Percentiles rank a stretch among this genome's conserved stretches.
phyloP scores from a whole-genome alignment of 306 rosid species.

The Cucumis cinereus region DNA sequence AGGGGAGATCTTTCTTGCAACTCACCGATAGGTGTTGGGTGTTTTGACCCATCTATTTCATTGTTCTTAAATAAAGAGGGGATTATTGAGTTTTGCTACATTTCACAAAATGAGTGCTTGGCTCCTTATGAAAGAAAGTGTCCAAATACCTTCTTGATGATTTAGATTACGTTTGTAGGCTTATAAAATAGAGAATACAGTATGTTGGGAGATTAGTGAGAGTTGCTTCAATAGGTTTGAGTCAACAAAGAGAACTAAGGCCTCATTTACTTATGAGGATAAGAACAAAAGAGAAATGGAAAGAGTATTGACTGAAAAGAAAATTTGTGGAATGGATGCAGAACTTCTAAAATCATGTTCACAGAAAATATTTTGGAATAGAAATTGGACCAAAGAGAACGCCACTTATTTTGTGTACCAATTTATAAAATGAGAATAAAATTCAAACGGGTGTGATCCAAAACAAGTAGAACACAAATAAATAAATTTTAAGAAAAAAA shows the following conservation, averaged over 20 bases:
- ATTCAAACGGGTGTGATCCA: background rate
- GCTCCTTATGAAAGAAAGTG: background rate
- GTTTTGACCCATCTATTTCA: no score
- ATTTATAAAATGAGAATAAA: background rate
- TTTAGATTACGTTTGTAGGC: background rate
- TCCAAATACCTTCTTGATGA: background rate
- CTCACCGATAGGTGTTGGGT: no score
- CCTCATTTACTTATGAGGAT: background rate
- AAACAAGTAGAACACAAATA: background rate
- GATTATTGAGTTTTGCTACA: background rate
- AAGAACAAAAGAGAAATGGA: background rate
- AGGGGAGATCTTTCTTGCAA: no score
- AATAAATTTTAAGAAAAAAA: background rate
- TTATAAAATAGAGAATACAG: background rate
- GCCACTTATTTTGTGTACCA: background rate
- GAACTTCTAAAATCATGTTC: background rate
- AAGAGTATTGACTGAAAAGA: background rate
- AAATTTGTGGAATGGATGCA: background rate
- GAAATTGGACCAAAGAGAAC: background rate
- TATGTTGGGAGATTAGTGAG: background rate
- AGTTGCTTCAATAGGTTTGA: background rate
- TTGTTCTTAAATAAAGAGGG: no score
- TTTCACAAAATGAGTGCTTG: background rate
- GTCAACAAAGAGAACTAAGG: background rate
- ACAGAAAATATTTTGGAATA: background rate